Percentiles rank a stretch among this genome's conserved stretches.
These are phyloP conservation scores for Saccharomycopsis amapae DNA, from an alignment of 805 yeast genomes.

Conservation along the genomic window DNA sequence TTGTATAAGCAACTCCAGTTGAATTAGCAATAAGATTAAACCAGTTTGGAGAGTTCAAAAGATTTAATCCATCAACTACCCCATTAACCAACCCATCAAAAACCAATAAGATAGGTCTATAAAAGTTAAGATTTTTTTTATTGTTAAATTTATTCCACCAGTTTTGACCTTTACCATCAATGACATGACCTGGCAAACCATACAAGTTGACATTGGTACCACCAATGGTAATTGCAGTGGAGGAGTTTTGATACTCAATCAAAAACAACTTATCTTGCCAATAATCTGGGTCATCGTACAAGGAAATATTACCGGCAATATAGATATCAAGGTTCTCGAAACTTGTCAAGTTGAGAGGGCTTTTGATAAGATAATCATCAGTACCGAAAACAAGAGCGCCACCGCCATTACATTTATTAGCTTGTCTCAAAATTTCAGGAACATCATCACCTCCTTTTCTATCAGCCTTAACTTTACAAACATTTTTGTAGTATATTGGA, in stretches of 20 bases:
- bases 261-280: slow-evolving; percentile 15
- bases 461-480: slow-evolving; percentile 9
- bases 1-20: slow-evolving; percentile 13
- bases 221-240: slow-evolving; percentile 17
- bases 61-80: slow-evolving; percentile 14
- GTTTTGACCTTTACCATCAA: slow-evolving; percentile 15
- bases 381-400: slow-evolving; percentile 14
- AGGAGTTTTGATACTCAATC: slow-evolving; percentile 12
- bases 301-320: slow-evolving; percentile 11
- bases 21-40: slow-evolving; percentile 14
- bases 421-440: slow-evolving; percentile 10
- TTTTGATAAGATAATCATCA: slow-evolving; percentile 5
- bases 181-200: slow-evolving; percentile 12
- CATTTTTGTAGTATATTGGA: slow-evolving; percentile 5
- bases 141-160: slow-evolving; percentile 16
- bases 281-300: slow-evolving; percentile 14
- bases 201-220: slow-evolving; percentile 14
- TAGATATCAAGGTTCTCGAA: slow-evolving; percentile 15
- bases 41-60: slow-evolving; percentile 16
- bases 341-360: slow-evolving; percentile 11
- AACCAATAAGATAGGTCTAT: slow-evolving; percentile 13
- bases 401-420: slow-evolving; percentile 11
- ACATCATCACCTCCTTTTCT: slow-evolving; percentile 1
- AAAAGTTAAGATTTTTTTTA: slow-evolving; percentile 9
- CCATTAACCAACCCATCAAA: slow-evolving; percentile 12